Evolutionary conservation across 139 green algal genomes (phyloP), one percentile per base, ranked within the genome.

Genomic region (Chlorella sp.): DNA sequence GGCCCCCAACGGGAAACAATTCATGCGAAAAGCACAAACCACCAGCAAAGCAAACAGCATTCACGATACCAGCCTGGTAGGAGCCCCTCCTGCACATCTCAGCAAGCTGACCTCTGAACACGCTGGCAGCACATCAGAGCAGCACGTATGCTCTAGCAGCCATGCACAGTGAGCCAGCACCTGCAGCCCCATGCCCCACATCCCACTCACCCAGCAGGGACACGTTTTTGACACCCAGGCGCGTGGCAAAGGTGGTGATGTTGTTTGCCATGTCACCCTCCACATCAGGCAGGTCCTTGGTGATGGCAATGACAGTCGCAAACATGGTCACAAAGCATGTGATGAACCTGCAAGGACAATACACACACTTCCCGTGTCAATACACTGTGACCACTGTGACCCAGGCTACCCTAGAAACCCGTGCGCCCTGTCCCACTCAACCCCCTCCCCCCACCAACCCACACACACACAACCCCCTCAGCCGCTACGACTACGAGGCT

Each of bases 241-340:
- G 70, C 0, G 93, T 98, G 34, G 94, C 90, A 73, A 99, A 98
- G 5, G 95, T 99, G 31, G 90, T 61, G 70, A 99, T 97, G 67
- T 88, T 87, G 70, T 90, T 92, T 62, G 91, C 82, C 49, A 76
- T 81, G 87, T 99, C 95, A 4, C 95, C 95, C 77, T 97, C 93
- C 30, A 99, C 83, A 75, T 99, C 95, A 1, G 95, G 83, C 74
- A 99, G 82, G 80, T 99, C 95, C 85, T 99, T 99, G 49, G 94
- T 98, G 83, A 99, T 94, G 31, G 95, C 94, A 60, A 99, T 99
- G 2, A 95, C 93, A 0, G 82, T 92, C 4, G 95, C 95, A 88
- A 99, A 99, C 30, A 97, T 42, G 0, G 94, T 99, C 49, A 98
- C 95, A 85, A 99, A 99, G 10, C 35, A 72, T 6, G 95, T 99